Base-by-base conservation (phyloP, 2,329 filamentous ascomycete genomes). In the Emergomyces orientalis region DNA sequence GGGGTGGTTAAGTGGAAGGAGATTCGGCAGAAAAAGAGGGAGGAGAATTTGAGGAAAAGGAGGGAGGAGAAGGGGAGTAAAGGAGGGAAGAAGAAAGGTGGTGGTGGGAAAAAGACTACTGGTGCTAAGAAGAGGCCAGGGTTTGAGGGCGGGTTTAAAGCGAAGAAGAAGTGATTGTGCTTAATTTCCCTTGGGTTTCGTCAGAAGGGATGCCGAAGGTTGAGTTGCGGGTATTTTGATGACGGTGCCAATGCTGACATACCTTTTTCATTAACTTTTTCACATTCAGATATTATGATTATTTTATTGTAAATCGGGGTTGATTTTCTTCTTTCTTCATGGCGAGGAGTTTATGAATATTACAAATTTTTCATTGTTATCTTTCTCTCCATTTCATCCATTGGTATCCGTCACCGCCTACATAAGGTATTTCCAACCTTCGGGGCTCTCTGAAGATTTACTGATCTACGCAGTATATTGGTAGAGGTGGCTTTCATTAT, bases 21-120 rank as follows among this genome's bases (percentile, higher is more conserved):
- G 61, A 87, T 89, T 69, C 88, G 87, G 73, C 90, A 93, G 72
- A 86, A 86, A 76, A 96, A 95, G 81, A 83, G 88, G 65, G 89
- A 91, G 71, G 88, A 89, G 58, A 93, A 93, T 73, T 78, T 93
- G 66, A 81, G 81, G 70, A 88, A 89, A 77, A 82, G 89, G 67
- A 83, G 84, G 68, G 90, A 94, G 59, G 88, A 89, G 67, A 92
- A 91, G 78, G 83, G 84, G 67, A 82, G 81, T 62, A 76, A 75
- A 65, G 71, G 70, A n/a, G 77, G 76, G 66, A 76, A 75, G 58
- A 82, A 64, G 57, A 71, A 75, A 66, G 69, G 75, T 69, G 70
- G 81, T 76, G 71, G 77, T 63, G 77, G 76, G 66, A 76, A 75
- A 59, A 82, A 64, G 56, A 71, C 74, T 66, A 69, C 75, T 69